Conservation (phyloP, 1,139 yeast species). For the Candida tunisiensis region DNA sequence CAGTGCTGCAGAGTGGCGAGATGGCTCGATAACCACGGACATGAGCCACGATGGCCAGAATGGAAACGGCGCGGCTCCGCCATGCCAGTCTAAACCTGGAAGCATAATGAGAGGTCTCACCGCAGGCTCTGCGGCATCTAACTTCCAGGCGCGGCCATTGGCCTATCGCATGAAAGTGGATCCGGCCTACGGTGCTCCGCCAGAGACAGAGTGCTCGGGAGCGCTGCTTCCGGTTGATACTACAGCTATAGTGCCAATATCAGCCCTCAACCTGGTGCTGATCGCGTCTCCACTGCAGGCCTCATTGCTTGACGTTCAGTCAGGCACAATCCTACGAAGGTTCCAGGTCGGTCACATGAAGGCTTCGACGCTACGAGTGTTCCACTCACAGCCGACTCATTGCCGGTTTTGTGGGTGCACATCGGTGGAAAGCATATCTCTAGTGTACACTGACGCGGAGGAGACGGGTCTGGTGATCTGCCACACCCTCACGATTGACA, state of each 20-base stretch:
- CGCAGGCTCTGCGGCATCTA: too few relatives aligned
- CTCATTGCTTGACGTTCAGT: constrained; percentile 50
- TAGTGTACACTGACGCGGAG: constrained; percentile 50
- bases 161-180: too few relatives aligned
- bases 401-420: constrained; percentile 88
- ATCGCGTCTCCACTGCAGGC: constrained; percentile 11
- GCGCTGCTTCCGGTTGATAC: too few relatives aligned
- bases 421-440: constrained; percentile 52
- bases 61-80: too few relatives aligned
- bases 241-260: constrained; percentile 13
- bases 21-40: too few relatives aligned
- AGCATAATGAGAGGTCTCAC: too few relatives aligned
- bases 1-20: too few relatives aligned
- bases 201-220: too few relatives aligned
- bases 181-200: too few relatives aligned
- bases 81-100: too few relatives aligned
- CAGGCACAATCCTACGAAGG: constrained; percentile 44
- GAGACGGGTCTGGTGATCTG: constrained; percentile 37
- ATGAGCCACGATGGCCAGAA: too few relatives aligned
- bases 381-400: constrained; percentile 75
- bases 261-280: constrained; percentile 15
- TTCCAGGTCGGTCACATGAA: constrained; percentile 47
- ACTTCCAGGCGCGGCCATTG: too few relatives aligned
- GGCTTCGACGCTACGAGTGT: constrained; percentile 42
- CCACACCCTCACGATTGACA: constrained; percentile 59